Conservation (phyloP, 2,329 filamentous ascomycete genomes). For the Didymella exigua region DNA sequence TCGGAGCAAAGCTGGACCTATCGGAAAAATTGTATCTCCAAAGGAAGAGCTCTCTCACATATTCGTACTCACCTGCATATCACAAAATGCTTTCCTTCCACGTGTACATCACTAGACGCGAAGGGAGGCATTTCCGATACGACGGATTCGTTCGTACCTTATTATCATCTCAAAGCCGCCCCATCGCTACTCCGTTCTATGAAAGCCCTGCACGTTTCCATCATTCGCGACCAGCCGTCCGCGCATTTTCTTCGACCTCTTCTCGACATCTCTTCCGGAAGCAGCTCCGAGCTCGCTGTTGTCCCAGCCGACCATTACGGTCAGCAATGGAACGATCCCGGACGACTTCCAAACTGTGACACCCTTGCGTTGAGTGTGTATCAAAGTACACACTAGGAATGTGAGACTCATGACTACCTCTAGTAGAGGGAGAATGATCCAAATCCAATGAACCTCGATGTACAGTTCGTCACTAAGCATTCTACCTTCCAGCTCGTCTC, state of each 20-base stretch:
- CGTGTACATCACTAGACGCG: no score
- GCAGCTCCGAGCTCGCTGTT: not conserved
- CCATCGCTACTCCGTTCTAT: not conserved
- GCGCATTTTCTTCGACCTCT: not conserved
- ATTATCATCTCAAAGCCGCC: not conserved
- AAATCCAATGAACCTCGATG: slow-evolving; percentile 1
- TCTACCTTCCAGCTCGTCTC: not conserved
- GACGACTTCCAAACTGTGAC: not conserved
- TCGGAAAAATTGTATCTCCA: no score
- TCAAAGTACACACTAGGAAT: not conserved
- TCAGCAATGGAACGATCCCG: not conserved
- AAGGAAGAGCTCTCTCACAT: no score
- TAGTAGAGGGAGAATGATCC: slow-evolving; percentile 2
- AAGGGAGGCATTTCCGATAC: no score
- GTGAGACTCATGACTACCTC: slow-evolving; percentile 1
- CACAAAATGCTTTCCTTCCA: no score
- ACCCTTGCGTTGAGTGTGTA: not conserved
- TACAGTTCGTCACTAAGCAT: not conserved
- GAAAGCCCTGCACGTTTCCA: not conserved
- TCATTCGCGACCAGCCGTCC: not conserved
- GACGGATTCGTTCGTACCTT: not conserved
- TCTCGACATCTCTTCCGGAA: not conserved
- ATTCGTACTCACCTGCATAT: no score
- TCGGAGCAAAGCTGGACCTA: no score
- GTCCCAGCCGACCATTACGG: slow-evolving; percentile 2